phyloP scores from a whole-genome alignment of 176 grass and related monocot genomes.

The Ampelocalamus luodianensis region DNA sequence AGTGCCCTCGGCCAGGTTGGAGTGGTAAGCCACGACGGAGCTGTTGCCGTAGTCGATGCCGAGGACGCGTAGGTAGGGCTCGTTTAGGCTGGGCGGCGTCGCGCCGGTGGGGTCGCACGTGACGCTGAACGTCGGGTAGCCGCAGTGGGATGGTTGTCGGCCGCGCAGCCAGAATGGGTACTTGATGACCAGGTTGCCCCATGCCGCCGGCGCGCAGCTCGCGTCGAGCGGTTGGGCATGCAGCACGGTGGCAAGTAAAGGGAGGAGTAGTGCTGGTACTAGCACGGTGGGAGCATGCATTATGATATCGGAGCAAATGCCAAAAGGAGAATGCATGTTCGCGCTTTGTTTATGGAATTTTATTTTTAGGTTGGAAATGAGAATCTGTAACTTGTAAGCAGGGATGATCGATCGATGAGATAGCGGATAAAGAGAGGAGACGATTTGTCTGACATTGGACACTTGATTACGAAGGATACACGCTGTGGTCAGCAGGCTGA shows the following conservation, averaged over 20 bases:
- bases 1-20: not conserved
- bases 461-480: not conserved
- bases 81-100: conserved; percentile 24
- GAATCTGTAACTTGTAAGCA: not conserved
- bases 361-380: not conserved
- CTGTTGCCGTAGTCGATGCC: conserved; percentile 55
- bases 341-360: not conserved
- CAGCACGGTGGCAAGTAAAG: not conserved
- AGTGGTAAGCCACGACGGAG: conserved; percentile 48
- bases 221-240: not conserved
- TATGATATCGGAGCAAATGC: not conserved
- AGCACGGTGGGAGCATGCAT: not conserved
- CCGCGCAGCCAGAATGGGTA: conserved; percentile 73
- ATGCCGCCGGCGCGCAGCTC: conserved; percentile 48
- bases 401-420: not conserved
- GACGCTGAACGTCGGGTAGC: conserved; percentile 58
- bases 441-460: conserved; percentile 28
- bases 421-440: not conserved
- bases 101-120: conserved; percentile 18
- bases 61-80: conserved; percentile 40
- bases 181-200: conserved; percentile 50
- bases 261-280: not conserved
- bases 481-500: not conserved
- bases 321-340: not conserved
- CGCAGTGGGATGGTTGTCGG: conserved; percentile 44